Conservation (phyloP, 495 filamentous ascomycete species). For the Penicillium psychrofluorescens region DNA sequence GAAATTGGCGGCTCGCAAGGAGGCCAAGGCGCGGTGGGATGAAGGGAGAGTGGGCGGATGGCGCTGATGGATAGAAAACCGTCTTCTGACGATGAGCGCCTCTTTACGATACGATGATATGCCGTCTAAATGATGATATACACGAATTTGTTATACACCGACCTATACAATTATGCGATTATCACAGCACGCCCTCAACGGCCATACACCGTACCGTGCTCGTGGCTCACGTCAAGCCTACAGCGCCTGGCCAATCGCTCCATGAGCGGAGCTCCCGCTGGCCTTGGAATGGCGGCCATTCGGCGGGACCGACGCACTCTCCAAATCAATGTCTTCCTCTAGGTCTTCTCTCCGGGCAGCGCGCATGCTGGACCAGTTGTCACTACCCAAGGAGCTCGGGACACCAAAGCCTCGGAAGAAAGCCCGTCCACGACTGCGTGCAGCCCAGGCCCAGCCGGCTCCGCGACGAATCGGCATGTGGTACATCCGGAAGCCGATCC, state of each 20-base stretch:
- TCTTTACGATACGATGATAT: not conserved
- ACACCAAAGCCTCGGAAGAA: conserved; percentile 59
- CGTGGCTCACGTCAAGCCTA: not conserved
- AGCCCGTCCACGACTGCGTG: conserved; percentile 30
- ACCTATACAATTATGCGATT: not conserved
- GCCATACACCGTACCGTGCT: not conserved
- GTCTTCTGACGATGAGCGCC: not conserved
- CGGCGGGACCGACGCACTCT: conserved; percentile 4
- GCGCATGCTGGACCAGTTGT: conserved; percentile 16
- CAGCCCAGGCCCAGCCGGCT: conserved; percentile 47
- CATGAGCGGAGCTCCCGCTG: not conserved
- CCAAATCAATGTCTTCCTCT: conserved; percentile 4
- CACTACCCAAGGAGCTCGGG: conserved; percentile 33
- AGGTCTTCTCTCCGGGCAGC: not conserved
- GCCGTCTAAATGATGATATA: not conserved
- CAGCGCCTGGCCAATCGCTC: not conserved
- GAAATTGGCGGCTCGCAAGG: conserved; percentile 63
- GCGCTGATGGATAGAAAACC: conserved; percentile 46
- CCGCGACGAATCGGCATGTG: conserved; percentile 60
- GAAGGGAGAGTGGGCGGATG: conserved; percentile 90
- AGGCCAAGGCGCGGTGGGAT: conserved; percentile 88
- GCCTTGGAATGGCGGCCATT: not conserved
- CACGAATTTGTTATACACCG: not conserved
- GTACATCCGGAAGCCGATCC: conserved; percentile 56
- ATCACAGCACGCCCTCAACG: too few relatives aligned